phyloP scores from a whole-genome alignment of 495 filamentous ascomycete species.

The Aspergillus cristatus region DNA sequence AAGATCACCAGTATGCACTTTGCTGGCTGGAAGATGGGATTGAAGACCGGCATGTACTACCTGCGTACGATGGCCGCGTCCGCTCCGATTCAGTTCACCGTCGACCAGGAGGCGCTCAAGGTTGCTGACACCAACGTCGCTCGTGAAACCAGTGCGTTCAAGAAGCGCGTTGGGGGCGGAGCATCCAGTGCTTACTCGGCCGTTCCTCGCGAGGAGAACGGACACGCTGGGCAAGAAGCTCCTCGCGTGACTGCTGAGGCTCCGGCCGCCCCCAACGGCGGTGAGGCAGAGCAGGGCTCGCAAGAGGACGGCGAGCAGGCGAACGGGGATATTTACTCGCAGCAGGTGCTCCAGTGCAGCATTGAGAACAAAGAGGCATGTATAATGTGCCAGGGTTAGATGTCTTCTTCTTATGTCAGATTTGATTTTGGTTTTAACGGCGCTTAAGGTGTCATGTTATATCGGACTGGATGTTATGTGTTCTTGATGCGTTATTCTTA shows the following conservation, averaged over 20 bases:
- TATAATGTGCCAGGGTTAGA: slow-evolving; percentile 78
- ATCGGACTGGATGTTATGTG: too few relatives aligned
- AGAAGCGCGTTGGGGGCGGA: slow-evolving; percentile 54
- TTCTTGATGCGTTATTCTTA: too few relatives aligned
- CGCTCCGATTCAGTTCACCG: slow-evolving; percentile 96
- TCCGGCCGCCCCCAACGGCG: slow-evolving; percentile 20
- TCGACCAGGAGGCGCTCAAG: slow-evolving; percentile 92
- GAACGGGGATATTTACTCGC: slow-evolving; percentile 81
- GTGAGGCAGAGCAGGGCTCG: slow-evolving; percentile 3
- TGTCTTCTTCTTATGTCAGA: slow-evolving; percentile 7
- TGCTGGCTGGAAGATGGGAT: slow-evolving; percentile 94
- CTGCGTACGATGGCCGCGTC: slow-evolving; percentile 95
- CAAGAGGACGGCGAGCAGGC: slow-evolving; percentile 55
- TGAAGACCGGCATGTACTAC: slow-evolving; percentile 99
- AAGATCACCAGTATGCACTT: slow-evolving; percentile 99
- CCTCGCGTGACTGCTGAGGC: slow-evolving; percentile 69
- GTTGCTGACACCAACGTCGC: slow-evolving; percentile 79
- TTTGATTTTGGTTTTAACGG: slow-evolving; percentile 13
- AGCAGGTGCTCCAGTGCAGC: slow-evolving; percentile 83
- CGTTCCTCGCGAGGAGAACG: slow-evolving; percentile 39
- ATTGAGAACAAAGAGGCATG: slow-evolving; percentile 88
- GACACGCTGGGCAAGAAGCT: slow-evolving; percentile 48
- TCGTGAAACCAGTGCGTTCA: slow-evolving; percentile 43
- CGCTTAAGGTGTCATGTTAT: too few relatives aligned
- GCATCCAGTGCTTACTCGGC: slow-evolving; percentile 42